Evolutionary conservation across 2,329 filamentous ascomycete species (phyloP), one percentile per base, ranked within the genome.

Genomic region (Xylariaceae sp.): DNA sequence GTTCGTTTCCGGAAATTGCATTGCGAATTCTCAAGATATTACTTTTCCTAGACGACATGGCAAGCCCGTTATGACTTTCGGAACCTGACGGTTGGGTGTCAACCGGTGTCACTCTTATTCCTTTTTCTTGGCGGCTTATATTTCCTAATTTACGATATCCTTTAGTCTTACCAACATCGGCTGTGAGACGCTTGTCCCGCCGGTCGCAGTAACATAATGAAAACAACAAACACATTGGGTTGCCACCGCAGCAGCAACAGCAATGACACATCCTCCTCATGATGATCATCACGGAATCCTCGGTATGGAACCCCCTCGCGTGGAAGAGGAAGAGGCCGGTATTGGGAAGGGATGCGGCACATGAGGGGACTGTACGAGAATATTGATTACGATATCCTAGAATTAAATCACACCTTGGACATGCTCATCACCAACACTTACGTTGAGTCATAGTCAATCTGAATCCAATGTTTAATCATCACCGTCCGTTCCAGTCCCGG

Each of bases 81-180:
- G 53, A 37, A 45, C 60, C 51, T 44, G 39, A 56, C 44, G 10
- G 15, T 57, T 57, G 37, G 62, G 62, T 56, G 62, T 63, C 61
- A 48, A 52, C 44, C 58, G 58, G 60, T 53, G 56, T 61, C 53
- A 44, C n/a, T 53, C 44, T 8, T 59, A 39, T 53, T 55, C 47
- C 30, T 45, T 56, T 59, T 57, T 30, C 56, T 63, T 56, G 35
- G 62, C 55, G 62, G 51, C 47, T 56, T 64, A 54, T 49, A 51
- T 47, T 47, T 30, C 45, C 34, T 56, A 48, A 34, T 64, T 56
- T 30, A 64, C 56, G 57, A 64, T 63, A 60, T 59, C 60, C 58
- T 44, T 56, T 61, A 58, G 60, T 57, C 57, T 57, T 59, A 53
- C 48, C 56, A 53, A 47, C 59, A 49, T 11, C 58, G 17, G 58